Base-by-base conservation (phyloP, 2,329 filamentous ascomycete genomes). In the Peltaster fructicola region DNA sequence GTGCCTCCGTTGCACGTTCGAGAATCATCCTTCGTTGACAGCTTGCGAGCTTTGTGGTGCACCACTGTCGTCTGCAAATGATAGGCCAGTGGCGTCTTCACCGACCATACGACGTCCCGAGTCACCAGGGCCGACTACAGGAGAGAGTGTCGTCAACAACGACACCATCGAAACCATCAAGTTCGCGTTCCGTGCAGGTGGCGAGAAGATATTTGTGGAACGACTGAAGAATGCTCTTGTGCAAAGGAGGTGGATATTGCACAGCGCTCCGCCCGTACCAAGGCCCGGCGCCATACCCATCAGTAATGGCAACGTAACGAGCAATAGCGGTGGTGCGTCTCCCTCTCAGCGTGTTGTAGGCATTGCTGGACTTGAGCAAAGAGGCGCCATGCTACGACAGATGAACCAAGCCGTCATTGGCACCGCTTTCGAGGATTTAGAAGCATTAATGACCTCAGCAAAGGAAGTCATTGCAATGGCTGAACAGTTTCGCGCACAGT, bases 401-500 rank as follows among this genome's bases (percentile, higher is more conserved):
- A 92, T 91, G 49, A 95, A 93, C 40, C 82, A 93, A 50, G 55
- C 81, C 7, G 73, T 93, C 24, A 92, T 98, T 35, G 85, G 85
- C 14, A 82, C 69, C 36, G 84, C 88, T 0, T 98, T 98, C 42
- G 85, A 93, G 47, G 88, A 98, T 43, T 65, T 98, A 0, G 85
- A 95, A 47, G 84, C 88, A 3, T 61, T 98, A 17, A 98, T 95
- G 85, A 81, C 84, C 3, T 93, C 85, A 3, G 88, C 88, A 4
- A 93, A 95, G 47, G 81, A 98, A 46, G 81, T 98, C 23, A 75
- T 95, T 24, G 81, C 82, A 4, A 70, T 98, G 20, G 88, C 88
- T 1, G 85, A 95, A 50, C 72, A 72, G 9, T 85, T 95, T 39
- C 73, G 81, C 2, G 62, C 69, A 8, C 76, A 84, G 43, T 51